Percentiles rank a stretch among this genome's conserved stretches.
Conservation (phyloP, 805 yeast species). For the Pichia gijzeniarum region DNA sequence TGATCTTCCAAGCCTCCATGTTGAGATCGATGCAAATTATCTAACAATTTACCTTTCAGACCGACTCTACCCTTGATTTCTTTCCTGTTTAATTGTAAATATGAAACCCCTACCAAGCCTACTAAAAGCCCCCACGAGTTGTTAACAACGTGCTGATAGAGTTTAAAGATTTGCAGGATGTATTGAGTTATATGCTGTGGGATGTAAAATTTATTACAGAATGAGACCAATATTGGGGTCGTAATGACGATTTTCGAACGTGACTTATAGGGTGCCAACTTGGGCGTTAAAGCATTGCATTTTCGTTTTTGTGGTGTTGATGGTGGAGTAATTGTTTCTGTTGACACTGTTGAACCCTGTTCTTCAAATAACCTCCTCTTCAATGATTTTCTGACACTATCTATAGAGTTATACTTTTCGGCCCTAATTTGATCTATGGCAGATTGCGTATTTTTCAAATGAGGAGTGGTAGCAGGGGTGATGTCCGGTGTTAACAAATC, state of each 20-base stretch:
- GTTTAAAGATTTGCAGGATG: constrained; percentile 44
- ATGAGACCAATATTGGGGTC: constrained; percentile 36
- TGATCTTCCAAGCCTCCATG: constrained; percentile 44
- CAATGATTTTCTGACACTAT: constrained; percentile 8
- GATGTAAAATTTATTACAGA: constrained; percentile 60
- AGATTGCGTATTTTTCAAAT: too few species aligned
- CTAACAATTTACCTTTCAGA: constrained; percentile 39
- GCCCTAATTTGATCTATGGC: neutral
- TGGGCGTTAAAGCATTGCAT: neutral
- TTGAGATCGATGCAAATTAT: constrained; percentile 46
- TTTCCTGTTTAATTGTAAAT: constrained; percentile 45
- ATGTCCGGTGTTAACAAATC: constrained; percentile 2
- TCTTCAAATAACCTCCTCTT: constrained; percentile 2
- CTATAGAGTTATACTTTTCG: neutral
- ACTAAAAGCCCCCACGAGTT: constrained; percentile 67
- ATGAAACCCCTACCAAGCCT: constrained; percentile 58
- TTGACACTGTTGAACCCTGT: too few species aligned
- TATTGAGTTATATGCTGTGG: constrained; percentile 46
- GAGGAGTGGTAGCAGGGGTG: neutral
- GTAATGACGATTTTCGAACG: constrained; percentile 16
- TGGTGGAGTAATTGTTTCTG: constrained; percentile 6
- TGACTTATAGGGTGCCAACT: constrained; percentile 5
- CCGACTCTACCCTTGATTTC: constrained; percentile 42
- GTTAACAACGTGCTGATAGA: constrained; percentile 46
- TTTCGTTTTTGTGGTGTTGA: constrained; percentile 5